Evolutionary conservation across 176 grass and related monocot species (phyloP).

Genomic region (Cocos nucifera): DNA sequence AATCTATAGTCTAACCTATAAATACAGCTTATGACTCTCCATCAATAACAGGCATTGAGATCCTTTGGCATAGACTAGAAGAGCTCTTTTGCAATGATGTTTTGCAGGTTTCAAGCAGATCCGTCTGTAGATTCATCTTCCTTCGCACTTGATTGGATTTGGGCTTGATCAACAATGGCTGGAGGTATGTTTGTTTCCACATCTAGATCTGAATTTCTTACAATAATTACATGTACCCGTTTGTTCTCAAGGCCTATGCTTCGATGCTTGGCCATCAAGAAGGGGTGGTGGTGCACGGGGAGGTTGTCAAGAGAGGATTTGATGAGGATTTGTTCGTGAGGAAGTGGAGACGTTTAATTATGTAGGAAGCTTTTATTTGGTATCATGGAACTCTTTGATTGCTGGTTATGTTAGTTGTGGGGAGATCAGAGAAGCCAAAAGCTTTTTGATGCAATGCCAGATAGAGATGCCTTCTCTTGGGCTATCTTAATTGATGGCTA

Average conservation of each 20-base stretch:
- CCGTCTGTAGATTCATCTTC: no score
- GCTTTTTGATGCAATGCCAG: conserved; percentile 47
- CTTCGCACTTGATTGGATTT: no score
- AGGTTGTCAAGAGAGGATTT: conserved; percentile 36
- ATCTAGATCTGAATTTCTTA: no score
- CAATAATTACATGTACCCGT: conserved; percentile 58
- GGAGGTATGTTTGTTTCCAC: no score
- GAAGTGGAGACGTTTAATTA: conserved; percentile 23
- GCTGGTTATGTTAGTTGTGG: conserved; percentile 39
- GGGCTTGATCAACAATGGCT: no score
- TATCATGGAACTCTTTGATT: conserved; percentile 65
- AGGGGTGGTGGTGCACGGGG: conserved; percentile 35
- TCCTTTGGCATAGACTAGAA: no score
- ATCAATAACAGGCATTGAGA: no score
- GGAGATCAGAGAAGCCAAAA: conserved; percentile 27
- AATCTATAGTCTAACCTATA: no score
- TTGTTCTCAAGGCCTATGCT: conserved; percentile 51
- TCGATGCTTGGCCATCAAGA: conserved; percentile 2
- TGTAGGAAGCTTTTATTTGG: conserved; percentile 61
- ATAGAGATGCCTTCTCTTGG: conserved; percentile 49
- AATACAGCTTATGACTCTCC: no score
- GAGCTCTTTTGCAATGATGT: no score
- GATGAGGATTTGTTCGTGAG: conserved; percentile 29
- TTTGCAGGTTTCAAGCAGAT: no score
- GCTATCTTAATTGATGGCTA: conserved; percentile 47